Conservation (phyloP, 2,329 filamentous ascomycete genomes). For the Ophiostoma novo-ulmi region DNA sequence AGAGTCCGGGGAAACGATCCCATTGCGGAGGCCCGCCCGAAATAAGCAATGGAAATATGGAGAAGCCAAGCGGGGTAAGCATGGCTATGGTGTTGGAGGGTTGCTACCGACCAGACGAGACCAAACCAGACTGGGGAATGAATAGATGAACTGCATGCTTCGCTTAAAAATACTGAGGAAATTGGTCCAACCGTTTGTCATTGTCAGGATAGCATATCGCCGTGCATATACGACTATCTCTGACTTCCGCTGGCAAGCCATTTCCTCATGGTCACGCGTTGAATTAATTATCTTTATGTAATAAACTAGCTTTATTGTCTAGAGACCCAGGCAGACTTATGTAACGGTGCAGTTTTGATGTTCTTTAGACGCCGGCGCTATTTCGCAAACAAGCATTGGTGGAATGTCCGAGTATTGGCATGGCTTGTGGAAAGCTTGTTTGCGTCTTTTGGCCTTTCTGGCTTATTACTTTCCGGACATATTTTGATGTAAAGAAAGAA, state of each 20-base stretch:
- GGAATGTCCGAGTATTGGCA: background rate
- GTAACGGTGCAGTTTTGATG: background rate
- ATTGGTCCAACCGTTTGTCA: background rate
- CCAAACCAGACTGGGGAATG: background rate
- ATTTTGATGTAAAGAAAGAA: no score
- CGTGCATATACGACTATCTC: background rate
- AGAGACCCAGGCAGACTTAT: background rate
- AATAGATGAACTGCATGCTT: background rate
- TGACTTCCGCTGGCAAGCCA: background rate
- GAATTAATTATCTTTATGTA: no score
- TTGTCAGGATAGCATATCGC: background rate
- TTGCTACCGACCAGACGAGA: constrained; percentile 1
- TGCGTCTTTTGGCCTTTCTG: no score
- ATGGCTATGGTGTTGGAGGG: background rate
- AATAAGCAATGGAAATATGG: constrained; percentile 1
- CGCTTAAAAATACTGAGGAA: background rate
- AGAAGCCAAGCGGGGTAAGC: constrained; percentile 8
- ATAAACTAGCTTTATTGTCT: background rate
- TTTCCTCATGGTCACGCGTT: no score
- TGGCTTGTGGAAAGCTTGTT: background rate
- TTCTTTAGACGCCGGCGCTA: background rate
- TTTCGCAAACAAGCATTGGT: background rate
- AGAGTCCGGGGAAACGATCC: constrained; percentile 5
- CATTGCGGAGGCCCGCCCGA: background rate
- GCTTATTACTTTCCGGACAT: no score